A percentile compares a stretch with the other conserved stretches of the same genome.
Conservation (phyloP, 805 yeast genomes). For the Lipomyces yamadae region DNA sequence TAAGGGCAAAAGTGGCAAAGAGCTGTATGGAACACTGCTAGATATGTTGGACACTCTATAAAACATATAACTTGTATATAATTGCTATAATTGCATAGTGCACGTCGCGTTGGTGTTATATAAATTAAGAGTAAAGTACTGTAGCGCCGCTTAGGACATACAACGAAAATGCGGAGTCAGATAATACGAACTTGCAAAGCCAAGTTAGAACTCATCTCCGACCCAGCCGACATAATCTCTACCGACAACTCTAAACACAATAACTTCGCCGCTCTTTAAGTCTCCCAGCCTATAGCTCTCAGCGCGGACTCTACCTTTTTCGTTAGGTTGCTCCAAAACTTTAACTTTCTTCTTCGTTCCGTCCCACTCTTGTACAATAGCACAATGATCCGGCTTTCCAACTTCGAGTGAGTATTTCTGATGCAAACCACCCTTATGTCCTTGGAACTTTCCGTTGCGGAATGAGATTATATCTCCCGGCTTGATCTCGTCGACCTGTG, state of each 20-base stretch:
- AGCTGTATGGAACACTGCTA: not conserved
- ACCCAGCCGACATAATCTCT: slow-evolving; percentile 75
- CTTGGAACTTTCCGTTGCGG: slow-evolving; percentile 64
- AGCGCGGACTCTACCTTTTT: slow-evolving; percentile 61
- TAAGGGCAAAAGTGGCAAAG: slow-evolving; percentile 2
- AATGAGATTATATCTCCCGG: slow-evolving; percentile 87
- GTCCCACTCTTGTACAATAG: slow-evolving; percentile 76
- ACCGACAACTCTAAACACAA: slow-evolving; percentile 79
- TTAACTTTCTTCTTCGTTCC: slow-evolving; percentile 57
- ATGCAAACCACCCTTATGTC: slow-evolving; percentile 60
- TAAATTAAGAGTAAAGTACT: not conserved
- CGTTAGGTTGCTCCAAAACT: slow-evolving; percentile 42
- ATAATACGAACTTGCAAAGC: not conserved
- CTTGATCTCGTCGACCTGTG: slow-evolving; percentile 63
- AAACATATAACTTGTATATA: not conserved
- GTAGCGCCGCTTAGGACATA: not conserved
- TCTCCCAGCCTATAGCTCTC: slow-evolving; percentile 72
- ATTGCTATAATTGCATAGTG: not conserved
- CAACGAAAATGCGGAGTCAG: not conserved
- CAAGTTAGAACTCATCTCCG: slow-evolving; percentile 1
- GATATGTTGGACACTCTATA: not conserved
- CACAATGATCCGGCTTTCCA: slow-evolving; percentile 61
- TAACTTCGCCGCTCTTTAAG: slow-evolving; percentile 75
- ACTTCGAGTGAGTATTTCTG: slow-evolving; percentile 62
- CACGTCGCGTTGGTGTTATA: not conserved